These are phyloP conservation scores for Venturia aucupariae DNA, from an alignment of 2,329 filamentous ascomycete genomes.

Conservation along the genomic window DNA sequence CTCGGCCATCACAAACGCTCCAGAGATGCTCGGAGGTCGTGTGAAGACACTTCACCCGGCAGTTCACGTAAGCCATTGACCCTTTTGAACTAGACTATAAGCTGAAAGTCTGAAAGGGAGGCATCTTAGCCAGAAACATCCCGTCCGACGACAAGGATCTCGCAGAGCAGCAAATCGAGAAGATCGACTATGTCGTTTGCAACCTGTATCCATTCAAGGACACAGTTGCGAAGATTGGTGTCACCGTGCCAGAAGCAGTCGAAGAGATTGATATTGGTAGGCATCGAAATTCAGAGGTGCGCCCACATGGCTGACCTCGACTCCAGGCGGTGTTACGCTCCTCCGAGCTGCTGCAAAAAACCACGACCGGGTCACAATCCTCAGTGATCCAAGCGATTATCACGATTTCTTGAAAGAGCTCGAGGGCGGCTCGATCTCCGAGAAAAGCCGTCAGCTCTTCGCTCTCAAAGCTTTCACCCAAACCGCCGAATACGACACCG, in stretches of 20 bases:
- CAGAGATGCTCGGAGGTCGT: constrained; percentile 88
- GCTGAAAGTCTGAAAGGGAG: constrained; percentile 34
- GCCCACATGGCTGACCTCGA: neutral
- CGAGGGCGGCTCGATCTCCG: constrained; percentile 77
- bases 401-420: constrained; percentile 88
- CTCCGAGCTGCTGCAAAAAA: constrained; percentile 97
- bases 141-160: constrained; percentile 96
- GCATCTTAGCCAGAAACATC: constrained; percentile 88
- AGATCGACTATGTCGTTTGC: constrained; percentile 54
- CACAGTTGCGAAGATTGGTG: constrained; percentile 92
- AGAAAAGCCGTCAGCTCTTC: constrained; percentile 76
- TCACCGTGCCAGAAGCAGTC: constrained; percentile 91
- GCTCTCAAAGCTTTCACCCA: constrained; percentile 98
- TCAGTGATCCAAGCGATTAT: constrained; percentile 91
- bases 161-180: constrained; percentile 35
- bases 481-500: constrained; percentile 90
- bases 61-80: constrained; percentile 52
- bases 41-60: constrained; percentile 97
- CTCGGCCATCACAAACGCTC: constrained; percentile 86
- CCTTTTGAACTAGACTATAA: constrained; percentile 27
- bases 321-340: constrained; percentile 70
- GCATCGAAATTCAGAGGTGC: neutral
- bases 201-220: constrained; percentile 99
- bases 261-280: constrained; percentile 94
- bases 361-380: constrained; percentile 87